phyloP scores from a whole-genome alignment of 768 basidiomycete species.

The Trametopsis cervina region DNA sequence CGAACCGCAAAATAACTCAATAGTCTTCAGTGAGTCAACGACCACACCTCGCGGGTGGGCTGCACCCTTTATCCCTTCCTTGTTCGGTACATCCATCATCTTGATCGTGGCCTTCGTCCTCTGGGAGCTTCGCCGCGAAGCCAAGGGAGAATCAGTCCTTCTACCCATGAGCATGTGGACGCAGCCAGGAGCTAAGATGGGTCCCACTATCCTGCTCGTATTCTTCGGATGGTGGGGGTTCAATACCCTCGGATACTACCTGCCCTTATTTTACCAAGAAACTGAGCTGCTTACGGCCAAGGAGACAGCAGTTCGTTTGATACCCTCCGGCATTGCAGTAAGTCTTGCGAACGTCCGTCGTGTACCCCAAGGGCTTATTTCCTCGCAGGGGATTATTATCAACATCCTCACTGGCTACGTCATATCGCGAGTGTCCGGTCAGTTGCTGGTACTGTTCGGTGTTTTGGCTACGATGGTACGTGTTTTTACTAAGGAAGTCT shows the following conservation, averaged over 20 bases:
- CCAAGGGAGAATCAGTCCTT: slow-evolving; percentile 20
- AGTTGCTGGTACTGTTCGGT: slow-evolving; percentile 23
- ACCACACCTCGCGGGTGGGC: slow-evolving; percentile 26
- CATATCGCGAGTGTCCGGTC: slow-evolving; percentile 24
- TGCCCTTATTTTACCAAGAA: slow-evolving; percentile 28
- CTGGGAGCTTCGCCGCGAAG: slow-evolving; percentile 27
- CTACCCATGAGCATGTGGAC: slow-evolving; percentile 29
- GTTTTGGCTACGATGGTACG: slow-evolving; percentile 24
- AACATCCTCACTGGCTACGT: slow-evolving; percentile 15
- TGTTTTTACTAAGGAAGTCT: neutral
- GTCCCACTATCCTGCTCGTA: slow-evolving; percentile 22
- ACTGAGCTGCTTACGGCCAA: slow-evolving; percentile 24
- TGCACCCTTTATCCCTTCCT: slow-evolving; percentile 26
- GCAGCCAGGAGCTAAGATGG: slow-evolving; percentile 25
- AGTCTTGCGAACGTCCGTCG: slow-evolving; percentile 12
- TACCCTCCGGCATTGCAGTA: slow-evolving; percentile 29
- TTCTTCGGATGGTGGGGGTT: slow-evolving; percentile 29
- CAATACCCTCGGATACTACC: slow-evolving; percentile 27
- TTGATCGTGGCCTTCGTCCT: slow-evolving; percentile 22
- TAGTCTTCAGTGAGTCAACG: slow-evolving; percentile 24
- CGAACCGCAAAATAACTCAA: too few relatives aligned
- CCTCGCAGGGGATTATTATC: slow-evolving; percentile 8
- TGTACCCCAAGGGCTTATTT: slow-evolving; percentile 12
- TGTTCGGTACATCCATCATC: slow-evolving; percentile 22
- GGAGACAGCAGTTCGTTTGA: slow-evolving; percentile 26